Conservation (phyloP, 208 protist species). For the Tritrichomonas musculus region DNA sequence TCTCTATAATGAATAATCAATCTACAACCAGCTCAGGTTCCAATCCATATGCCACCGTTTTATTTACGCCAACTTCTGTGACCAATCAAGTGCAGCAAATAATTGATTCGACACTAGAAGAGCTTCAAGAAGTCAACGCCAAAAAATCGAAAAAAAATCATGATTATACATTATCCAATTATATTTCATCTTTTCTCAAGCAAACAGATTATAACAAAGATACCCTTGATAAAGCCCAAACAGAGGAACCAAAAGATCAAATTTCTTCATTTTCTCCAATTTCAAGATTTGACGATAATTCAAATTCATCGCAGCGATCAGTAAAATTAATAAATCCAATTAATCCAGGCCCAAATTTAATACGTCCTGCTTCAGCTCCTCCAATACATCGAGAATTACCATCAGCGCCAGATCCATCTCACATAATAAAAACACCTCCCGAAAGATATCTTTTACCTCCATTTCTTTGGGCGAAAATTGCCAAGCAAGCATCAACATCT, state of each 20-base stretch:
- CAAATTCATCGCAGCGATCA: neutral
- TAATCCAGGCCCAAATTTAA: too few species aligned
- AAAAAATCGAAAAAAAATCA: neutral
- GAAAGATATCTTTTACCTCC: neutral
- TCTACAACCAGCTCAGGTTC: neutral
- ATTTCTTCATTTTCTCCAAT: neutral
- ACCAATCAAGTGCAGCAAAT: neutral
- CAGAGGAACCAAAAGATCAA: neutral
- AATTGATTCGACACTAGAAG: neutral
- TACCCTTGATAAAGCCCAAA: neutral
- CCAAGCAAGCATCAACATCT: neutral
- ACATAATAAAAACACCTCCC: neutral
- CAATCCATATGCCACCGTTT: neutral
- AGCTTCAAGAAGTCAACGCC: neutral
- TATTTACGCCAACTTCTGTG: neutral
- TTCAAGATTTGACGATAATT: neutral
- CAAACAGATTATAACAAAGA: neutral
- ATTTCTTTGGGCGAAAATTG: neutral
- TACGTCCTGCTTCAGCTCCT: too few species aligned
- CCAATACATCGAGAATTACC: neutral
- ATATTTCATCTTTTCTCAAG: neutral
- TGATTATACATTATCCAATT: neutral
- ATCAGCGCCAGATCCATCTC: neutral
- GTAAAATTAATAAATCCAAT: too few species aligned
- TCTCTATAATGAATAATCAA: too few species aligned